These are phyloP conservation scores for Domatiomyces catenatus DNA, from an alignment of 2,329 filamentous ascomycete species.

Conservation along the genomic window DNA sequence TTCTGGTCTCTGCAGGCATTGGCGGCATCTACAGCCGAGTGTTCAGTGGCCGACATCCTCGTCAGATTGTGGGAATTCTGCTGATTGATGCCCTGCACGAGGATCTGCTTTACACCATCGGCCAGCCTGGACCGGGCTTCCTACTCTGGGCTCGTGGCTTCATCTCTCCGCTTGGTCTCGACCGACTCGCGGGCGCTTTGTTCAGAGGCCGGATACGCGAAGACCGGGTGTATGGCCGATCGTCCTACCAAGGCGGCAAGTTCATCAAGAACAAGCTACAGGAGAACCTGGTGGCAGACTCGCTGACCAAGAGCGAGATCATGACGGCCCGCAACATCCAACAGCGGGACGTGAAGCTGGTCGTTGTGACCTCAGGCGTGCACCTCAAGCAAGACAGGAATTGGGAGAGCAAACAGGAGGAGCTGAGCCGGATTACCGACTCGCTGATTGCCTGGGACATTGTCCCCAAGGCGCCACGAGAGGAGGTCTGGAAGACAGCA, in stretches of 20 bases:
- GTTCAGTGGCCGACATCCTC: slow-evolving; percentile 69
- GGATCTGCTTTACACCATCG: slow-evolving; percentile 57
- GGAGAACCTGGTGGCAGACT: slow-evolving; percentile 75
- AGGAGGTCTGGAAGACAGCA: slow-evolving; percentile 66
- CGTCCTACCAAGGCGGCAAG: slow-evolving; percentile 65
- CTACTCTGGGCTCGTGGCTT: slow-evolving; percentile 72
- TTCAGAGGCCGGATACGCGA: slow-evolving; percentile 65
- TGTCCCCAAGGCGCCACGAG: slow-evolving; percentile 59
- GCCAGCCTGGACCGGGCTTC: slow-evolving; percentile 57
- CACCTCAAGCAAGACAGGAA: slow-evolving; percentile 48
- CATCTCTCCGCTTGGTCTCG: slow-evolving; percentile 71
- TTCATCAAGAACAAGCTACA: slow-evolving; percentile 82
- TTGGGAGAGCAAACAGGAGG: slow-evolving; percentile 76
- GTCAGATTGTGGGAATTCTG: slow-evolving; percentile 61
- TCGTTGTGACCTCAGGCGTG: slow-evolving; percentile 67
- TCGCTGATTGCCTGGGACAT: slow-evolving; percentile 75
- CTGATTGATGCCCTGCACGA: slow-evolving; percentile 84
- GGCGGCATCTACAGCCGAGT: slow-evolving; percentile 82
- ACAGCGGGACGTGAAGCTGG: slow-evolving; percentile 56
- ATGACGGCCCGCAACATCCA: slow-evolving; percentile 66
- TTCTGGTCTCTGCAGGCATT: slow-evolving; percentile 71
- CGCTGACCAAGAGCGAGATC: slow-evolving; percentile 72
- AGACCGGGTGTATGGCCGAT: slow-evolving; percentile 71
- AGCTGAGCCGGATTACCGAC: slow-evolving; percentile 63
- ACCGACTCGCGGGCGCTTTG: slow-evolving; percentile 63